Conservation (phyloP, 768 basidiomycete genomes). For the Psilocybe tampanensis region DNA sequence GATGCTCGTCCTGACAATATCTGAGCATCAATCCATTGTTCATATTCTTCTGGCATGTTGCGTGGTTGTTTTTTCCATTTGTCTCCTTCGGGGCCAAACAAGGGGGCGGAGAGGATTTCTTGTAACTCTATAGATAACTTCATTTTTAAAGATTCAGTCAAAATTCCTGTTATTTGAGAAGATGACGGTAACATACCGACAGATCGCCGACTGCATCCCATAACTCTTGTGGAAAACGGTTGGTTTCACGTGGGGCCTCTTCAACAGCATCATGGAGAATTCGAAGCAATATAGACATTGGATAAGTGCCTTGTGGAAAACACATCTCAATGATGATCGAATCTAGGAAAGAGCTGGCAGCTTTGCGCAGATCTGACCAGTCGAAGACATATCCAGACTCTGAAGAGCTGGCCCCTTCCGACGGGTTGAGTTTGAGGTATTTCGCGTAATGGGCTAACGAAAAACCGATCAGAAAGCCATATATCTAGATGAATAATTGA, state of each 20-base stretch:
- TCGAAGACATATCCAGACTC: constrained; percentile 67
- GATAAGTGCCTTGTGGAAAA: constrained; percentile 71
- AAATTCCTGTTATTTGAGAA: not conserved
- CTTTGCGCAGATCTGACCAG: constrained; percentile 59
- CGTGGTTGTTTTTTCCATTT: constrained; percentile 51
- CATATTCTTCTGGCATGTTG: constrained; percentile 61
- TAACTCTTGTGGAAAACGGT: constrained; percentile 75
- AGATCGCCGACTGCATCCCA: constrained; percentile 86
- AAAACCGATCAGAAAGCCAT: constrained; percentile 3
- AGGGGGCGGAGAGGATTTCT: constrained; percentile 61
- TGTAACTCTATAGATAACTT: constrained; percentile 65
- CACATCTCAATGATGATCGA: constrained; percentile 84
- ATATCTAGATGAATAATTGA: not conserved
- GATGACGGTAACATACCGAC: constrained; percentile 47
- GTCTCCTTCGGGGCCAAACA: constrained; percentile 58
- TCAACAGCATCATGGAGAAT: constrained; percentile 72
- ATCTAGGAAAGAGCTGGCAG: constrained; percentile 78
- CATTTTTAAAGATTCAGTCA: constrained; percentile 24
- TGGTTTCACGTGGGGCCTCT: constrained; percentile 73
- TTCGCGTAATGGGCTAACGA: constrained; percentile 66
- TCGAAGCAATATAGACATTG: constrained; percentile 64
- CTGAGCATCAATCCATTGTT: constrained; percentile 72
- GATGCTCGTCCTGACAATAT: constrained; percentile 61
- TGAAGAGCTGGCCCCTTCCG: constrained; percentile 36
- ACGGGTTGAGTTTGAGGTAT: constrained; percentile 65